Conservation (phyloP, 192 early-diverging fungal species). For the Coemansia sp. region DNA sequence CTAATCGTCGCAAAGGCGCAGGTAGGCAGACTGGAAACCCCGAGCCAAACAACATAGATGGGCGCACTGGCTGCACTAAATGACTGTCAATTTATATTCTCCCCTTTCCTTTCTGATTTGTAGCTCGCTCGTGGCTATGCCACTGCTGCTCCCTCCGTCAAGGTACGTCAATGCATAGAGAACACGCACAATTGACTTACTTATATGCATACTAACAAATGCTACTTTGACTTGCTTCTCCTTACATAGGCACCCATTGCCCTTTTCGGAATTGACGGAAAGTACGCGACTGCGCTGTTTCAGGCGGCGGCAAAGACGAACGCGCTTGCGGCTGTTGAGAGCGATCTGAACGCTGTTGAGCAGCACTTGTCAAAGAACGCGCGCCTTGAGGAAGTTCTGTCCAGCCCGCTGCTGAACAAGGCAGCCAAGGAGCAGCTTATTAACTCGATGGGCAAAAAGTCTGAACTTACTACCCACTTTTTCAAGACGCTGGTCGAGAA, state of each 20-base stretch:
- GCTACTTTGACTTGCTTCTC: not conserved
- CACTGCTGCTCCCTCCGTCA: constrained; percentile 44
- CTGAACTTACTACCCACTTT: constrained; percentile 85
- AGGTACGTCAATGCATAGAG: constrained; percentile 34
- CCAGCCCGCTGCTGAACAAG: constrained; percentile 84
- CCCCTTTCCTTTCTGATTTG: not conserved
- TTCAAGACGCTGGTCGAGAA: constrained; percentile 92
- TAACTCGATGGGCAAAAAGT: constrained; percentile 63
- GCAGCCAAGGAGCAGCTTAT: constrained; percentile 71
- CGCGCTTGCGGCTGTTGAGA: constrained; percentile 75
- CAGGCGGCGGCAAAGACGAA: constrained; percentile 85
- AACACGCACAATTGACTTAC: too few species aligned
- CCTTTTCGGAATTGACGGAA: constrained; percentile 92
- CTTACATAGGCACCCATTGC: constrained; percentile 69
- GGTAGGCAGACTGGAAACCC: constrained; percentile 21
- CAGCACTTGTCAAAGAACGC: constrained; percentile 68
- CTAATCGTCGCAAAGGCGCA: constrained; percentile 47
- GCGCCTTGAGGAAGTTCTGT: constrained; percentile 68
- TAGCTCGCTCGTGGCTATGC: constrained; percentile 64
- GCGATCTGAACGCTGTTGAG: constrained; percentile 73
- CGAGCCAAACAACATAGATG: not conserved
- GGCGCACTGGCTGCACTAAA: not conserved
- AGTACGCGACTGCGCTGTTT: constrained; percentile 96
- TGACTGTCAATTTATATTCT: not conserved
- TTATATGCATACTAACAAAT: not conserved